Conservation (phyloP, 2,329 filamentous ascomycete genomes). For the Botrytis pseudocinerea region DNA sequence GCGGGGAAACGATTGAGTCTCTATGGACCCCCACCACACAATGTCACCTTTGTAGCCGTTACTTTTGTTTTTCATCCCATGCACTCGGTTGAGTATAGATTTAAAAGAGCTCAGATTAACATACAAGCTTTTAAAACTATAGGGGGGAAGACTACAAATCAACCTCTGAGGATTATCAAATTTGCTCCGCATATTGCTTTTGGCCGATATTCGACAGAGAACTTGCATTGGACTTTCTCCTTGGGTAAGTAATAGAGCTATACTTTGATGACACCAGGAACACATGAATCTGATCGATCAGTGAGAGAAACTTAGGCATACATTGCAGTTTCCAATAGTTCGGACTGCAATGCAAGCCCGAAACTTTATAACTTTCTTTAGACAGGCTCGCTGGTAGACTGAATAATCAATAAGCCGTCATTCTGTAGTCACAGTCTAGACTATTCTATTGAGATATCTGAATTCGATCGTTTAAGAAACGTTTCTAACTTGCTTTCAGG, state of each 20-base stretch:
- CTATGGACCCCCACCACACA: slow-evolving; percentile 9
- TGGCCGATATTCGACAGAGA: slow-evolving; percentile 19
- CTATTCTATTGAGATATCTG: background rate
- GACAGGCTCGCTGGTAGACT: background rate
- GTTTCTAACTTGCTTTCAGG: background rate
- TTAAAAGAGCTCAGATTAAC: slow-evolving; percentile 15
- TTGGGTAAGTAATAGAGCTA: slow-evolving; percentile 7
- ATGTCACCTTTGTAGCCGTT: slow-evolving; percentile 16
- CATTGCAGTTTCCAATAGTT: background rate
- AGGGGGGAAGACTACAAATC: slow-evolving; percentile 14
- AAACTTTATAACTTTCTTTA: background rate
- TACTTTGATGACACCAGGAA: background rate
- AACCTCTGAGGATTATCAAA: slow-evolving; percentile 16
- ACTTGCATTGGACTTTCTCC: slow-evolving; percentile 19
- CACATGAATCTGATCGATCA: background rate
- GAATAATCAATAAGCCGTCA: background rate
- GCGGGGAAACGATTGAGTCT: slow-evolving; percentile 8
- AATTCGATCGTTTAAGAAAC: background rate
- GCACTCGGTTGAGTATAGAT: slow-evolving; percentile 17
- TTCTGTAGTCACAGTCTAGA: background rate
- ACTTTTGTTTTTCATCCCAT: slow-evolving; percentile 20
- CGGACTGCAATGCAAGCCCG: background rate
- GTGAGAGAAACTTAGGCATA: background rate
- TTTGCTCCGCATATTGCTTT: slow-evolving; percentile 21
- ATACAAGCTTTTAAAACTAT: slow-evolving; percentile 9